Evolutionary conservation across 768 basidiomycete species (phyloP), one percentile per base, ranked within the genome.

Genomic region (Leccinum sublutescens): DNA sequence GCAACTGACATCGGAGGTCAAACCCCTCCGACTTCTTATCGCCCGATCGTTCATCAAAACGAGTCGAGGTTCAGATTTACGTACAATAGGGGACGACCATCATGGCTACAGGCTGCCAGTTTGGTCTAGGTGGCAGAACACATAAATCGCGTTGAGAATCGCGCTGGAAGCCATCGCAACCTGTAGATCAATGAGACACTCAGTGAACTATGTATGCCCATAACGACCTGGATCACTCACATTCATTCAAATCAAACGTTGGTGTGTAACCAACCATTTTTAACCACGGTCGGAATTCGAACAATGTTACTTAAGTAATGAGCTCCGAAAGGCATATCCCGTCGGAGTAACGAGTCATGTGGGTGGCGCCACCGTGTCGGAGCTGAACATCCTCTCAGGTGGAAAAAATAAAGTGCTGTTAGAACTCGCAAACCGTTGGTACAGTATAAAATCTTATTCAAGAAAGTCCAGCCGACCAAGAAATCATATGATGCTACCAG

Each of bases 21-120:
- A 59, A 65, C 47, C 43, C 19, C 68, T 60, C 69, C 69, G 69
- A 70, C 68, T 58, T 57, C 40, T 43, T n/a, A 66, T 61, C 50
- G 12, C n/a, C 64, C 62, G 59, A 68, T 17, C 33, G 1, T 15
- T 50, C 19, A 33, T 31, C 47, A 45, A 21, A 23, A 9, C 21
- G 27, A 19, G 49, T 55, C 17, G 49, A 21, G 33, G 34, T 34
- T 34, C 34, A 34, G 61, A 19, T 27, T 62, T 19, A 34, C 47
- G 29, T 19, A 51, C 34, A 34, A 34, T 34, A 34, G 33, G 12
- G 12, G 34, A 34, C 34, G 34, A 34, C 34, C 34, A 34, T 12
- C 4, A 14, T 40, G 40, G n/a, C 9, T 43, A n/a, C n/a, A 34
- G 5, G 12, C 34, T 34, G 5, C 40, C 7, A 19, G 40, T 19